Base-by-base conservation (phyloP, 2,329 filamentous ascomycete species). In the Colletotrichum sp. region DNA sequence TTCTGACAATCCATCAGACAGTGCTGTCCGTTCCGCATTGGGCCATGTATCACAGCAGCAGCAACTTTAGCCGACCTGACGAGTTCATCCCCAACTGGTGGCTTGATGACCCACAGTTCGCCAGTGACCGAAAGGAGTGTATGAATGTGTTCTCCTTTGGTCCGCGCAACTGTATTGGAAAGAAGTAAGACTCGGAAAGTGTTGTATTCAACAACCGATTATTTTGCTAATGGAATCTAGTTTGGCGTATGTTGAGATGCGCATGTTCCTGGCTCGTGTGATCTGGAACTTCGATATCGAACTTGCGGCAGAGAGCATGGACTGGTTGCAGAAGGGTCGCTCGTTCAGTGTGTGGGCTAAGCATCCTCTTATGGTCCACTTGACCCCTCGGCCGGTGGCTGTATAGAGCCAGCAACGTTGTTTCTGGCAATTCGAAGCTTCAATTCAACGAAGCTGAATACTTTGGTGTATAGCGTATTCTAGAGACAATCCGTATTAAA, bases 141-240 rank as follows among this genome's bases (percentile, higher is more conserved):
- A 82, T 88, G 71, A 86, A 89, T 79, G 86, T 88, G 2, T 89
- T 90, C 75, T 84, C 85, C 8, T 61, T 87, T 5, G 88, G 89
- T 0, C 85, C 88, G 8, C 81, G 88, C 3, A 88, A 88, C 58
- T 90, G 88, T 71, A 83, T 90, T 28, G 89, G 88, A 2, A 83
- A 83, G 74, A 89, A 89, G 86, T 87, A 81, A 80, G 86, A 82
- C 1, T 5, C 16, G n/a, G 6, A 43, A 48, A 15, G 18, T 48
- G 6, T 2, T 8, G 34, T 7, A 8, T 66, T 28, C 0, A 27
- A 43, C 0, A 27, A 43, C 27, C 25, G 55, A 18, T 58, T 52
- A 7, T 30, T 32, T 52, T 25, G 28, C 39, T 67, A 22, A 67
- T 30, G 28, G 8, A 30, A 2, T 30, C 8, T 30, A 32, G 25